Evolutionary conservation across 345 rosid genomes (phyloP), one percentile per base, ranked within the genome.

Genomic region (Moricandia arvensis): DNA sequence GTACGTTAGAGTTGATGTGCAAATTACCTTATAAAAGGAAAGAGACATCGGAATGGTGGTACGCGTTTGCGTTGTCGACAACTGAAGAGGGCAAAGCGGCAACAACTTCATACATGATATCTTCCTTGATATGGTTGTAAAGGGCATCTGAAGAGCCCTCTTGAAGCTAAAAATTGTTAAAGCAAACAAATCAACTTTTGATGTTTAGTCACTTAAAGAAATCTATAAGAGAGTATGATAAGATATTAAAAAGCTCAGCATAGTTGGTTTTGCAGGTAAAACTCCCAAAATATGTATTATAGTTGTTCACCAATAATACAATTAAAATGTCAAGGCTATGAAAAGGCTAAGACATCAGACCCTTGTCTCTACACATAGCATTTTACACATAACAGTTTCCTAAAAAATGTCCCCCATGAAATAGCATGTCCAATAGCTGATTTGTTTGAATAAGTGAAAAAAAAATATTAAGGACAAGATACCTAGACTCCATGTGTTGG

Each of bases 81-180:
- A 81, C 24, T 80, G 79, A 72, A 88, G 84, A 53, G 91, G 91
- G 79, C 81, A 93, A 66, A 93, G 84, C 29, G 89, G 82, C 72
- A 85, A 80, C 69, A 85, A 75, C 84, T 85, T 87, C 76, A 81
- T 78, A 66, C 87, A 89, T 66, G 84, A 69, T 80, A 93, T 86
- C 86, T 86, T 87, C 59, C 79, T 75, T 26, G 97, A 90, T 75
- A 91, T 86, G 10, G 97, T 76, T 65, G 90, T 82, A 78, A 90
- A 93, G 65, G 96, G 97, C 91, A 86, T 87, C 71, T 77, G 83
- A 74, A 90, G 88, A 77, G 96, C 96, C 82, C 84, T 85, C 89
- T 88, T 90, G 83, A 90, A 88, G 79, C 93, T 93, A 83, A 74
- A 82, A 49, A 82, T 69, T 27, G 43, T 58, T 11, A 65, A 58